phyloP scores from a whole-genome alignment of 1,139 yeast species.

The Saccharomyces hybrid region DNA sequence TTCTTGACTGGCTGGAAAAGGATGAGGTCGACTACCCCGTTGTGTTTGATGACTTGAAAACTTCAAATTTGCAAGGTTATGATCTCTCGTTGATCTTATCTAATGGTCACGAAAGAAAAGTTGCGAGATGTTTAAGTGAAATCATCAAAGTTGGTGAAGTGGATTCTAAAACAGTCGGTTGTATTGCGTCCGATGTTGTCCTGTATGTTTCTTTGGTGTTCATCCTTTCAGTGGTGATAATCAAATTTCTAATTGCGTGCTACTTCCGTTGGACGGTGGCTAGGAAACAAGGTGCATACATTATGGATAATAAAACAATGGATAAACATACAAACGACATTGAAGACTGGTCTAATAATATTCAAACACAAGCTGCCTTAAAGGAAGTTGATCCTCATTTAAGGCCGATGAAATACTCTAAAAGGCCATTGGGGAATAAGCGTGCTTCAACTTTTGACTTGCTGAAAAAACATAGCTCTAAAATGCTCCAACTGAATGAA shows the following conservation, averaged over 20 bases:
- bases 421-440: constrained; percentile 7
- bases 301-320: constrained; percentile 47
- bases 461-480: constrained; percentile 20
- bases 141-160: constrained; percentile 81
- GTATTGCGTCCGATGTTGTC: constrained; percentile 84
- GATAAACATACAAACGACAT: constrained; percentile 52
- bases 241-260: constrained; percentile 77
- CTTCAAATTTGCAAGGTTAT: constrained; percentile 59
- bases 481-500: constrained; percentile 15
- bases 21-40: constrained; percentile 67
- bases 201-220: constrained; percentile 73
- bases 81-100: constrained; percentile 77
- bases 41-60: constrained; percentile 55
- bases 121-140: constrained; percentile 78
- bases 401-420: constrained; percentile 15
- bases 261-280: constrained; percentile 82
- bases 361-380: constrained; percentile 47
- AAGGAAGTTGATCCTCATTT: constrained; percentile 41
- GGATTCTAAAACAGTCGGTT: constrained; percentile 90
- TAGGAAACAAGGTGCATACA: constrained; percentile 71
- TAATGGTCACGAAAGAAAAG: constrained; percentile 56
- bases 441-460: constrained; percentile 22
- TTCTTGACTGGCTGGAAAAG: constrained; percentile 63
- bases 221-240: constrained; percentile 69
- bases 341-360: constrained; percentile 70